A percentile compares a stretch with the other conserved stretches of the same genome.
Evolutionary conservation across 2,329 filamentous ascomycete genomes (phyloP).

Genomic region (Rutstroemia sp.): DNA sequence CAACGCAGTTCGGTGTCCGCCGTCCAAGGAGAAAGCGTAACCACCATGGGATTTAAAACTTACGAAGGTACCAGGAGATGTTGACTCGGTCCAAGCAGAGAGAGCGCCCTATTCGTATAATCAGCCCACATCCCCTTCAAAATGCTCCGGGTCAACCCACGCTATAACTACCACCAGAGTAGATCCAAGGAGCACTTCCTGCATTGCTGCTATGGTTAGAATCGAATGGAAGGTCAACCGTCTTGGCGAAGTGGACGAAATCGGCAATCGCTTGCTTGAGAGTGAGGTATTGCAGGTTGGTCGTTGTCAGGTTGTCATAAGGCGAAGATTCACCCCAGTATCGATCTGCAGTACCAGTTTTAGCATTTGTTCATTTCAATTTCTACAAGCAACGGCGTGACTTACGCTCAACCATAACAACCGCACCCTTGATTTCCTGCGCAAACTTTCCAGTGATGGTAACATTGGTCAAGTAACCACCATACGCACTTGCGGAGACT

Average conservation of each 20-base stretch:
- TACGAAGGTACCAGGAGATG: constrained; percentile 44
- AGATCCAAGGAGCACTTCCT: constrained; percentile 47
- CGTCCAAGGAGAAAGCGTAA: no score
- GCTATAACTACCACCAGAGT: constrained; percentile 48
- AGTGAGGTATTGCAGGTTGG: constrained; percentile 47
- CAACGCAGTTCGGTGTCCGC: no score
- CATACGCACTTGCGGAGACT: constrained; percentile 38
- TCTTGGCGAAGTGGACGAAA: constrained; percentile 46
- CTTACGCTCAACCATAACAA: constrained; percentile 47
- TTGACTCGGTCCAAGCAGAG: constrained; percentile 46
- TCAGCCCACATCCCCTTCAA: neutral
- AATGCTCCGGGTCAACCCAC: neutral
- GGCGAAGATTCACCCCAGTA: constrained; percentile 52
- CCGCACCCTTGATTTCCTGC: constrained; percentile 44
- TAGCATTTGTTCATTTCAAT: neutral
- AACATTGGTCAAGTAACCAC: constrained; percentile 42
- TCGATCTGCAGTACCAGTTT: constrained; percentile 35
- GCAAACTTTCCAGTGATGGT: constrained; percentile 44
- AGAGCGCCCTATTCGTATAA: constrained; percentile 36
- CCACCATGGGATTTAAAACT: neutral
- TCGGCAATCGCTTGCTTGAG: constrained; percentile 47
- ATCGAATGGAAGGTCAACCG: constrained; percentile 46
- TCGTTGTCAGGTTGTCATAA: constrained; percentile 41
- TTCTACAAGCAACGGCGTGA: neutral
- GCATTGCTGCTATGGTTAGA: constrained; percentile 40